A percentile compares a stretch with the other conserved stretches of the same genome.
phyloP scores from a whole-genome alignment of 257 asterid genomes.

The Solanum neorickii region DNA sequence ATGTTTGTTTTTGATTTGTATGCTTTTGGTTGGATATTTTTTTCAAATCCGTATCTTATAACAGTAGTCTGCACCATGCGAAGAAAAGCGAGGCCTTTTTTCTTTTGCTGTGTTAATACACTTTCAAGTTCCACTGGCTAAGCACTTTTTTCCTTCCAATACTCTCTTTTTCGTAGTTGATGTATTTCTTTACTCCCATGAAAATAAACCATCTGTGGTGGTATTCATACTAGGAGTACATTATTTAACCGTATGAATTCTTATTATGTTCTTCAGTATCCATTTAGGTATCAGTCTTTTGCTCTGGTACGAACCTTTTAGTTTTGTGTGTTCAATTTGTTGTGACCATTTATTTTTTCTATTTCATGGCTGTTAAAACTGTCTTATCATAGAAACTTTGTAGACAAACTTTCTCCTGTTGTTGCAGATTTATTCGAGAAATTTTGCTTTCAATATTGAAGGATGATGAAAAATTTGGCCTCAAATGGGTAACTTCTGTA shows the following conservation, averaged over 20 bases:
- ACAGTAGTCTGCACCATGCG: background rate
- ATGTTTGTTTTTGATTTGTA: background rate
- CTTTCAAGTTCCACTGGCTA: background rate
- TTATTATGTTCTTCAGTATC: background rate
- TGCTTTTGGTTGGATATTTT: background rate
- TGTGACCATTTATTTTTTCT: background rate
- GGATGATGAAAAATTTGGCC: background rate
- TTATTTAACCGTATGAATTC: background rate
- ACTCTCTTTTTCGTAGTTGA: background rate
- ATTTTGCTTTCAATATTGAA: background rate
- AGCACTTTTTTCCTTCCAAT: background rate
- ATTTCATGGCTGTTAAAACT: background rate
- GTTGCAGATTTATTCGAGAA: background rate
- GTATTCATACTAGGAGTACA: background rate
- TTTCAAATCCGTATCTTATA: background rate
- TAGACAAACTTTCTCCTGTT: background rate
- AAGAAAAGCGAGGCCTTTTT: background rate
- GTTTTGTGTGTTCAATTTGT: background rate
- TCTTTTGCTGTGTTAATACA: background rate
- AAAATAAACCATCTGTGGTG: background rate
- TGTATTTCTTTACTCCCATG: background rate
- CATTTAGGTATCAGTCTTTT: background rate
- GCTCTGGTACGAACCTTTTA: background rate
- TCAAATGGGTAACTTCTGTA: background rate
- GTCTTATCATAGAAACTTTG: background rate